Conservation (phyloP, 305 asterid genomes). For the Fraxinus platypoda region DNA sequence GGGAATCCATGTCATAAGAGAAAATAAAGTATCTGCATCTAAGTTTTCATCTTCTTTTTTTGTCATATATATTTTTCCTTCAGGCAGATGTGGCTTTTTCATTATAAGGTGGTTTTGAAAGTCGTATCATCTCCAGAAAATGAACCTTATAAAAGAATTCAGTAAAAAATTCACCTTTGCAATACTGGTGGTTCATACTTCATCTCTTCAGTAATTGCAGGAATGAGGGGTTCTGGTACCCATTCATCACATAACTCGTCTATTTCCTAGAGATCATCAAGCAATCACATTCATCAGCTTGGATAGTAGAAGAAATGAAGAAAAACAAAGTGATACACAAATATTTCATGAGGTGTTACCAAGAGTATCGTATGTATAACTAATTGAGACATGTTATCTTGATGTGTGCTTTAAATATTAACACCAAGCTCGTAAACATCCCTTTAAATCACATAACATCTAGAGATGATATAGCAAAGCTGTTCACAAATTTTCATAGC, state of each 20-base stretch:
- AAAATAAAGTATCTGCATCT: not conserved
- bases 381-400: not conserved
- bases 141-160: not conserved
- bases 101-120: not conserved
- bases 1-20: not conserved
- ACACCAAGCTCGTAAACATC: not conserved
- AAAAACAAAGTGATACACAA: conserved; percentile 3
- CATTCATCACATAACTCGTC: conserved; percentile 96
- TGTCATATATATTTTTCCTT: not conserved
- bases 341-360: conserved; percentile 2
- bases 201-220: conserved; percentile 65
- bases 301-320: conserved; percentile 9
- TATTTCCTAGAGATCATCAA: conserved; percentile 62
- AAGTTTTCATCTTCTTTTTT: not conserved
- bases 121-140: not conserved
- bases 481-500: not conserved
- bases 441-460: not conserved
- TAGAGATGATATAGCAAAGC: not conserved
- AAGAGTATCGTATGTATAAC: not conserved
- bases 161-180: conserved; percentile 56
- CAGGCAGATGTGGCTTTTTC: not conserved
- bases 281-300: conserved; percentile 24
- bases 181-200: conserved; percentile 74
- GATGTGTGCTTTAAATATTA: not conserved
- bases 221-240: conserved; percentile 92